Evolutionary conservation across 2,329 filamentous ascomycete genomes (phyloP), one percentile per base, ranked within the genome.

Genomic region (Paracoccidioides lutzii): DNA sequence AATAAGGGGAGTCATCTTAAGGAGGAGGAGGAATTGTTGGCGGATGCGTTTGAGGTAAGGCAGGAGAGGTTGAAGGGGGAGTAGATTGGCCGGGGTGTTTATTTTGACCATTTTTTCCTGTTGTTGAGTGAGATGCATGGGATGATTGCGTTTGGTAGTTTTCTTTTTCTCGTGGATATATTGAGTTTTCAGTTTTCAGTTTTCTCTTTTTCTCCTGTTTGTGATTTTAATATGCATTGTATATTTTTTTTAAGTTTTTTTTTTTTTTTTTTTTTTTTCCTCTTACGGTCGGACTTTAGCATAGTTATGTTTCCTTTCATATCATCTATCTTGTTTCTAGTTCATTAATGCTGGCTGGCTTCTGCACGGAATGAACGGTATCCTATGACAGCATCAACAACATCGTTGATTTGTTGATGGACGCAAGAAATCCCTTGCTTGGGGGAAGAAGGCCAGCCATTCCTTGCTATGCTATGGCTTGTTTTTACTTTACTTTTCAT

Each of bases 1-100:
- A 76, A 93, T 68, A 98, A 98, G 83, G 76, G 79, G 46, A 82
- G 80, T 55, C 93, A 98, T 74, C 76, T 83, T 74, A 94, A 91
- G 81, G 93, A 98, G 78, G 93, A 97, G 80, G 80, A 87, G 70
- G 88, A 93, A 50, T 73, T 98, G 64, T 74, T 91, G 62, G 74
- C 83, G 60, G 78, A 79, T 68, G 83, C 82, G 52, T 85, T 81
- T 67, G 76, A 67, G 22, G 76, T 85, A 49, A 78, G 76, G 72
- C 82, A 85, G 74, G 80, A 83, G 60, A 82, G 81, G 69, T 72
- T 84, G 57, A 84, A 84, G 76, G 81, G 82, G 60, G 80, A 83
- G 73, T 83, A 78, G 66, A 66, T 58, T 46, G 38, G 35, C 22
- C 22, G 22, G 22, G 22, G 22, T 22, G 22, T 22, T 22, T 22